These are phyloP conservation scores for Yarrowia galli DNA, from an alignment of 1,139 yeast species.

Conservation along the genomic window DNA sequence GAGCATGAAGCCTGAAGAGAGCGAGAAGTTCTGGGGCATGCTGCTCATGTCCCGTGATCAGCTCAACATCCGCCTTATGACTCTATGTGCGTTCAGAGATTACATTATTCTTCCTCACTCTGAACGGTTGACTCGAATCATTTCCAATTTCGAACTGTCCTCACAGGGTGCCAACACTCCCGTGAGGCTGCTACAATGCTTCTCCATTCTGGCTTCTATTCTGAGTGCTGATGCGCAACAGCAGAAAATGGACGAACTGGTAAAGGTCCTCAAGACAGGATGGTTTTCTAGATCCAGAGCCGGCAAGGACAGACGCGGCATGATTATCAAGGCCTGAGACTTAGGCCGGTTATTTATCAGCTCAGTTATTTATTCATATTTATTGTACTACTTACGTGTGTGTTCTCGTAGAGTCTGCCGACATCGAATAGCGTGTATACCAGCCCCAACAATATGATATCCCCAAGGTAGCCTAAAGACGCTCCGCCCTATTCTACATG, in stretches of 20 bases:
- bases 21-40: constrained; percentile 54
- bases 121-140: constrained; percentile 53
- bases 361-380: constrained; percentile 21
- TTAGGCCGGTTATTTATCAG: not conserved
- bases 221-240: constrained; percentile 19
- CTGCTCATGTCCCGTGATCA: constrained; percentile 46
- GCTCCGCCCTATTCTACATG: too few relatives aligned
- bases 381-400: constrained; percentile 9
- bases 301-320: constrained; percentile 35
- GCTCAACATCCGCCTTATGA: constrained; percentile 50
- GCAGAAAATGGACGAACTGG: constrained; percentile 33
- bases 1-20: constrained; percentile 48
- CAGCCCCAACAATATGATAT: too few relatives aligned
- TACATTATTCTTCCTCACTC: constrained; percentile 50
- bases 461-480: too few relatives aligned
- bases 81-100: constrained; percentile 51
- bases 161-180: constrained; percentile 23
- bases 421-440: too few relatives aligned
- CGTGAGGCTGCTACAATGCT: constrained; percentile 14
- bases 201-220: constrained; percentile 22
- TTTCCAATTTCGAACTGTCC: constrained; percentile 20
- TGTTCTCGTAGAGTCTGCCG: not conserved
- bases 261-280: constrained; percentile 21
- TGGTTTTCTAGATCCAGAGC: constrained; percentile 35
- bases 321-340: constrained; percentile 28